Evolutionary conservation across 169 alveolate species (phyloP).

Genomic region (Pseudocohnilembus persalinus): DNA sequence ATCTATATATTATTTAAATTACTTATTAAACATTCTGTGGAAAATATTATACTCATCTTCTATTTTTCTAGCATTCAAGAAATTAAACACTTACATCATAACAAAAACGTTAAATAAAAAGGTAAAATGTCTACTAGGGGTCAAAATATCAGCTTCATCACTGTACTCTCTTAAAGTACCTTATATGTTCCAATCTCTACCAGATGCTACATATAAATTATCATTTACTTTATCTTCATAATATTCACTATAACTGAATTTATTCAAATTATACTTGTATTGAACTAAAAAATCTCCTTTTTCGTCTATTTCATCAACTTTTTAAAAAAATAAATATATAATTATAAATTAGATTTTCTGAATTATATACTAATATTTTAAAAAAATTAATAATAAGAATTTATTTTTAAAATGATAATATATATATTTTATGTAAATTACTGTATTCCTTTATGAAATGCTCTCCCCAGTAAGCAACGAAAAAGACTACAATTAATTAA

Average conservation of each 20-base stretch:
- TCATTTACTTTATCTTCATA: constrained; percentile 1
- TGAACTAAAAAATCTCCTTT: not conserved
- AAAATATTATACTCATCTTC: constrained; percentile 46
- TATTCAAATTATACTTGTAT: not conserved
- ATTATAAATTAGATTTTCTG: too few species aligned
- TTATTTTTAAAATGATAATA: not conserved
- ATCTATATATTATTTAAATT: too few species aligned
- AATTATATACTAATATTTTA: too few species aligned
- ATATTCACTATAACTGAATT: not conserved
- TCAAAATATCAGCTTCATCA: constrained; percentile 13
- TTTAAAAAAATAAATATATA: too few species aligned
- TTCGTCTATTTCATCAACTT: not conserved
- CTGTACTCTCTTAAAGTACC: constrained; percentile 30
- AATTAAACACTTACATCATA: constrained; percentile 75
- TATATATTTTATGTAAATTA: too few species aligned
- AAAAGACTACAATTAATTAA: not conserved
- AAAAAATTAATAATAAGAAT: too few species aligned
- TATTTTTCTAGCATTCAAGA: constrained; percentile 75
- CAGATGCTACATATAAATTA: constrained; percentile 18
- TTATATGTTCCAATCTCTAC: constrained; percentile 10
- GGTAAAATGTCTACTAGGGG: constrained; percentile 61
- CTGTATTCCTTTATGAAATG: not conserved
- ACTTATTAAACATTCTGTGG: constrained; percentile 1
- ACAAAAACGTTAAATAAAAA: constrained; percentile 76
- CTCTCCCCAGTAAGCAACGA: not conserved